Evolutionary conservation across 2,329 filamentous ascomycete species (phyloP).

Genomic region (Aschersonia sp.): DNA sequence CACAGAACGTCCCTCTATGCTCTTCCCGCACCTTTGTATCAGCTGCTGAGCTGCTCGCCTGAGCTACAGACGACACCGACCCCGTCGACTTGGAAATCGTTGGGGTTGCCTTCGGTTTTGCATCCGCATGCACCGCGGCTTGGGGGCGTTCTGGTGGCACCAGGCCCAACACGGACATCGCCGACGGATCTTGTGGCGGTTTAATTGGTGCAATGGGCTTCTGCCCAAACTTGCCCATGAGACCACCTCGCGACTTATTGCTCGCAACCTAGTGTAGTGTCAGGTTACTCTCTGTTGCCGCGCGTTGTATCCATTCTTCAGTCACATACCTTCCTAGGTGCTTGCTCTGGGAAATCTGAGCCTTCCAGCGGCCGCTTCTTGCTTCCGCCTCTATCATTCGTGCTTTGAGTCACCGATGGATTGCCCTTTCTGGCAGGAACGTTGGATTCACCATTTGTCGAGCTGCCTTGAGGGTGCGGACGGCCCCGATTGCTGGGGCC

Average conservation of each 20-base stretch:
- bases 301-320: neutral
- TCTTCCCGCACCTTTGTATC: constrained; percentile 8
- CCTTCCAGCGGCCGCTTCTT: constrained; percentile 32
- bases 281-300: constrained; percentile 8
- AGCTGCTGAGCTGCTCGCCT: constrained; percentile 6
- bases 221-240: constrained; percentile 21
- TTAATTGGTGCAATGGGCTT: constrained; percentile 13
- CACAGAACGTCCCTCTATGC: neutral
- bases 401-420: neutral
- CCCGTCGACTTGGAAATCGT: constrained; percentile 8
- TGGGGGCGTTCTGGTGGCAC: constrained; percentile 28
- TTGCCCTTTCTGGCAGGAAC: neutral
- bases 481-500: too few relatives aligned
- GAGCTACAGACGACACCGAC: constrained; percentile 7
- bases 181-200: constrained; percentile 32
- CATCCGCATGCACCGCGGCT: constrained; percentile 10
- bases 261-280: constrained; percentile 15
- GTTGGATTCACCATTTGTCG: neutral
- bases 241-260: constrained; percentile 15
- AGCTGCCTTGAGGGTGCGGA: neutral
- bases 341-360: constrained; percentile 14
- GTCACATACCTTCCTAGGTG: constrained; percentile 26
- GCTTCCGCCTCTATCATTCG: constrained; percentile 5
- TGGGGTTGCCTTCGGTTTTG: constrained; percentile 1
- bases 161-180: constrained; percentile 36